Evolutionary conservation across 768 basidiomycete genomes (phyloP).

Genomic region (Thelephora ganbajun): DNA sequence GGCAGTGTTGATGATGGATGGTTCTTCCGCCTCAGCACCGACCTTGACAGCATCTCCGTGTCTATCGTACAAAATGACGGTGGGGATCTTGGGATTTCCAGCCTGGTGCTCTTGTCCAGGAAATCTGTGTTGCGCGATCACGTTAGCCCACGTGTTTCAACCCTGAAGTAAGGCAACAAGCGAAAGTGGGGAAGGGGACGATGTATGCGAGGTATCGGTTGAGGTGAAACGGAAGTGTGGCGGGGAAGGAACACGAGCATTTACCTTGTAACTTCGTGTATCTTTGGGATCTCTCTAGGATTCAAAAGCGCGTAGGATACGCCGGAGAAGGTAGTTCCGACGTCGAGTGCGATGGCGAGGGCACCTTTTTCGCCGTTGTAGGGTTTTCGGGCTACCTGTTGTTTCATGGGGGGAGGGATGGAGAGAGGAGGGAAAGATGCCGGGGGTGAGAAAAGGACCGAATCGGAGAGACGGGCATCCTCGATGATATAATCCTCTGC

Average conservation of each 20-base stretch:
- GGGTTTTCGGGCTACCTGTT: conserved; percentile 56
- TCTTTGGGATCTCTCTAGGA: conserved; percentile 70
- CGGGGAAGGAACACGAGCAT: conserved; percentile 6
- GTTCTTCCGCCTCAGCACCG: conserved; percentile 64
- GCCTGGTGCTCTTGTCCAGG: conserved; percentile 80
- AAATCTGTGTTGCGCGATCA: conserved; percentile 30
- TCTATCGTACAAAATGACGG: conserved; percentile 61
- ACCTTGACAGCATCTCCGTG: conserved; percentile 53
- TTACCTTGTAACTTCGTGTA: conserved; percentile 67
- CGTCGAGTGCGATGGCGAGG: conserved; percentile 67
- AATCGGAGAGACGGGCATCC: conserved; percentile 5
- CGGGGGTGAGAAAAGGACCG: conserved; percentile 6
- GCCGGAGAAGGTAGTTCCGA: conserved; percentile 75
- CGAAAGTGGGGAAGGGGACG: too few species aligned
- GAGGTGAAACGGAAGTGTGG: not conserved
- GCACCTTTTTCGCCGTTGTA: conserved; percentile 50
- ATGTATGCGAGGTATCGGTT: not conserved
- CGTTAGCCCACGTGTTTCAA: not conserved
- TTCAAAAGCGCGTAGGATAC: conserved; percentile 77
- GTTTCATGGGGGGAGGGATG: conserved; percentile 26
- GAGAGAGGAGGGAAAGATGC: conserved; percentile 3
- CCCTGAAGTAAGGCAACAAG: not conserved
- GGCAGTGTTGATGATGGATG: conserved; percentile 41
- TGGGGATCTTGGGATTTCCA: conserved; percentile 75
- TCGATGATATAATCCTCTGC: not conserved